Percentiles rank a stretch among this genome's conserved stretches.
These are phyloP conservation scores for Hericium rajendrae DNA, from an alignment of 768 basidiomycete species.

Conservation along the genomic window DNA sequence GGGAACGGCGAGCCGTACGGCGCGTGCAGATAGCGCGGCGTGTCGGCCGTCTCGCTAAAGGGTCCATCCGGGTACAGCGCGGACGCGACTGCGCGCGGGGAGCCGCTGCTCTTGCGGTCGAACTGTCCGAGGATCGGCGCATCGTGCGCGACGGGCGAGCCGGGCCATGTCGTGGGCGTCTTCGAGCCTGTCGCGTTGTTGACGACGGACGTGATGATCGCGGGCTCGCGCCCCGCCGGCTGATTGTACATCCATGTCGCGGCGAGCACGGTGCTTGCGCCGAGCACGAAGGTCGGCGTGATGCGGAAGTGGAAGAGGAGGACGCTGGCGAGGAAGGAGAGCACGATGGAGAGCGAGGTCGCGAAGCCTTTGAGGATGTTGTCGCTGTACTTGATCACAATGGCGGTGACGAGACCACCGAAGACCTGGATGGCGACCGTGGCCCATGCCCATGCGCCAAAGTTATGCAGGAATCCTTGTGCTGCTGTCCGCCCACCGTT, in stretches of 20 bases:
- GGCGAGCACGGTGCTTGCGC: conserved; percentile 73
- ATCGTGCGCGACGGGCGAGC: conserved; percentile 36
- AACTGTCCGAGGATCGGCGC: conserved; percentile 57
- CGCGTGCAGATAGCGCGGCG: conserved; percentile 36
- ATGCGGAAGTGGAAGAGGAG: conserved; percentile 85
- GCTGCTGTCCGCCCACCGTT: conserved; percentile 22
- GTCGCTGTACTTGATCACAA: conserved; percentile 96
- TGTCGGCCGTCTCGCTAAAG: conserved; percentile 33
- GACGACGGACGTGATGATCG: conserved; percentile 23
- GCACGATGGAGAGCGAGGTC: conserved; percentile 85
- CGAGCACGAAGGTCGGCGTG: conserved; percentile 79
- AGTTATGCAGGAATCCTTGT: conserved; percentile 55
- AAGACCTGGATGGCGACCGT: conserved; percentile 86
- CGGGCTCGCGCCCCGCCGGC: conserved; percentile 34
- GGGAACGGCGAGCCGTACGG: conserved; percentile 42
- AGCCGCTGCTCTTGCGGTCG: conserved; percentile 38
- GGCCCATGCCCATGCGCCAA: conserved; percentile 92
- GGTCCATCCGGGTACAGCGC: conserved; percentile 20
- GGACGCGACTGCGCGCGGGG: conserved; percentile 27
- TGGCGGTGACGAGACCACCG: conserved; percentile 86
- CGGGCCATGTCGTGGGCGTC: conserved; percentile 28
- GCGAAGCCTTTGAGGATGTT: conserved; percentile 98
- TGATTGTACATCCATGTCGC: conserved; percentile 97
- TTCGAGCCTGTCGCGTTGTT: conserved; percentile 21
- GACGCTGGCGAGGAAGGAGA: conserved; percentile 92